Percentiles rank a stretch among this genome's conserved stretches.
Evolutionary conservation across 2,329 filamentous ascomycete species (phyloP).

Genomic region (Corynespora cassiicola): DNA sequence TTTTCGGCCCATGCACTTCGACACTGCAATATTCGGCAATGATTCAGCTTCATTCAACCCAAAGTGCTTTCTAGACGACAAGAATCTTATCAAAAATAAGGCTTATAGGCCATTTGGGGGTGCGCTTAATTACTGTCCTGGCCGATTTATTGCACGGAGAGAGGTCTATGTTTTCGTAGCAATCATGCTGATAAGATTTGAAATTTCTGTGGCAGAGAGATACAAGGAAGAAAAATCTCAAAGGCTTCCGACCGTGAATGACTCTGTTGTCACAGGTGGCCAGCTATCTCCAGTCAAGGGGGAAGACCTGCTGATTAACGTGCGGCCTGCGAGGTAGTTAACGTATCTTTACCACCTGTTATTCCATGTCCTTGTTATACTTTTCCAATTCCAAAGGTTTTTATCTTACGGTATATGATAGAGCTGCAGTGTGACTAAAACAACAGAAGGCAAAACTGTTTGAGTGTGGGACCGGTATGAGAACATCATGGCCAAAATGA

Average conservation of each 20-base stretch:
- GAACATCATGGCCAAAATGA: too few relatives aligned
- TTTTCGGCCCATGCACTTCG: slow-evolving; percentile 12
- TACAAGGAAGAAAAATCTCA: not conserved
- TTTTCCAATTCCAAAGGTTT: too few relatives aligned
- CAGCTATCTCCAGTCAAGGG: slow-evolving; percentile 1
- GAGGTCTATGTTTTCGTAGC: slow-evolving; percentile 11
- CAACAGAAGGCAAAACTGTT: too few relatives aligned
- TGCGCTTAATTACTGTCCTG: slow-evolving; percentile 11
- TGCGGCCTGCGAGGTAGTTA: too few relatives aligned
- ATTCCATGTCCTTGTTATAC: too few relatives aligned
- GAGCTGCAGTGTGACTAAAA: too few relatives aligned
- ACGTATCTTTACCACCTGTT: too few relatives aligned
- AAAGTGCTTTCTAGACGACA: slow-evolving; percentile 6
- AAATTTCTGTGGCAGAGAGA: not conserved
- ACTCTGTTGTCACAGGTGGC: slow-evolving; percentile 9
- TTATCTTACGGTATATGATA: too few relatives aligned
- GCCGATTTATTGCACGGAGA: slow-evolving; percentile 10
- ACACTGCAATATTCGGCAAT: slow-evolving; percentile 4
- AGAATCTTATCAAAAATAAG: slow-evolving; percentile 1
- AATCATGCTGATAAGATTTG: slow-evolving; percentile 8
- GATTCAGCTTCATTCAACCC: slow-evolving; percentile 9
- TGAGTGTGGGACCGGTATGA: too few relatives aligned
- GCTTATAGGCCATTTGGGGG: slow-evolving; percentile 12
- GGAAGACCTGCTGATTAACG: slow-evolving; percentile 3
- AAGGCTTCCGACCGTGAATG: slow-evolving; percentile 9